A percentile compares a stretch with the other conserved stretches of the same genome.
Evolutionary conservation across 1,284 basidiomycete genomes (phyloP).

Genomic region (Ustilago vetiveriae): DNA sequence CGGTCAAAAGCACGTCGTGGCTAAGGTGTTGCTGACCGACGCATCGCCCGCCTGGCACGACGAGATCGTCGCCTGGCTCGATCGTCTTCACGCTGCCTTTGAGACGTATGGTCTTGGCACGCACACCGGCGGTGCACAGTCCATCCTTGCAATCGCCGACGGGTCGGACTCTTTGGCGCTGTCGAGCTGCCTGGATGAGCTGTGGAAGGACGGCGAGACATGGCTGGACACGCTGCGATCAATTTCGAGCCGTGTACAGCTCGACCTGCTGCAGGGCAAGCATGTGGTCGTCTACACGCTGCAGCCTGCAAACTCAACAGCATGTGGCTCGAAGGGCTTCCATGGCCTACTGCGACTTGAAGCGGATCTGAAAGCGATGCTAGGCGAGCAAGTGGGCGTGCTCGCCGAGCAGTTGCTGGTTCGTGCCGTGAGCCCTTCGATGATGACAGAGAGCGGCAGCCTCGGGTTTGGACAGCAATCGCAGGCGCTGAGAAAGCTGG

Average conservation of each 20-base stretch:
- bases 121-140: slow-evolving; percentile 17
- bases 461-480: slow-evolving; percentile 26
- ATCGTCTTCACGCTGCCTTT: slow-evolving; percentile 35
- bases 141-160: slow-evolving; percentile 40
- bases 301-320: slow-evolving; percentile 22
- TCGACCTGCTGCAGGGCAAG: slow-evolving; percentile 37
- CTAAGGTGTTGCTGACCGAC: slow-evolving; percentile 47
- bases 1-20: slow-evolving; percentile 49
- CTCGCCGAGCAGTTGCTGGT: slow-evolving; percentile 44
- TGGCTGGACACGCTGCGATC: slow-evolving; percentile 49
- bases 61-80: slow-evolving; percentile 50
- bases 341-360: slow-evolving; percentile 40
- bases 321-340: slow-evolving; percentile 16
- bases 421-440: slow-evolving; percentile 26
- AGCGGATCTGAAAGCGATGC: slow-evolving; percentile 30
- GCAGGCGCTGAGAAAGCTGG: slow-evolving; percentile 26
- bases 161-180: slow-evolving; percentile 22
- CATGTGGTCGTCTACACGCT: slow-evolving; percentile 50
- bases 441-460: slow-evolving; percentile 42
- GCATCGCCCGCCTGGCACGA: slow-evolving; percentile 38
- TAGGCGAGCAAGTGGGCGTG: slow-evolving; percentile 37
- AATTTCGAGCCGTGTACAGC: slow-evolving; percentile 30
- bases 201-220: slow-evolving; percentile 31
- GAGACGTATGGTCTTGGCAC: slow-evolving; percentile 48
- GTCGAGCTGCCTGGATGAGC: slow-evolving; percentile 37